phyloP scores from a whole-genome alignment of 768 basidiomycete genomes.

The Nidularia pulvinata region DNA sequence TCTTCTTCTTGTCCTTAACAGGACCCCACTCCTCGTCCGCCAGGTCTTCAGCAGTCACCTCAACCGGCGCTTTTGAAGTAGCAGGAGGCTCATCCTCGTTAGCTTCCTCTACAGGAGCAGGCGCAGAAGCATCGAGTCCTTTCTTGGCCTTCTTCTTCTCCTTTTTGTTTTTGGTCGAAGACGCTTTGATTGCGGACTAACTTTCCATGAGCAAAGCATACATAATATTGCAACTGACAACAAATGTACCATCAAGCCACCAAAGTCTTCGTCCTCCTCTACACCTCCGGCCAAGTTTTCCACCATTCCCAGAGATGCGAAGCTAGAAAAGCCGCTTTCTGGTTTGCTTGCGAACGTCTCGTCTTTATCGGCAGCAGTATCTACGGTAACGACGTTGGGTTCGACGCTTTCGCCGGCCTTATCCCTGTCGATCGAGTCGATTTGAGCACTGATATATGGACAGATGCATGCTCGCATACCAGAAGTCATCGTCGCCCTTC shows the following conservation, averaged over 20 bases:
- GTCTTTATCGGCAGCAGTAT: slow-evolving; percentile 42
- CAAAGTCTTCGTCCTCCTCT: slow-evolving; percentile 67
- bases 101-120: slow-evolving; percentile 21
- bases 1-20: slow-evolving; percentile 62
- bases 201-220: slow-evolving; percentile 3
- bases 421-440: slow-evolving; percentile 43
- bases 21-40: slow-evolving; percentile 76
- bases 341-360: slow-evolving; percentile 20
- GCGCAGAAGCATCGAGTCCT: slow-evolving; percentile 15
- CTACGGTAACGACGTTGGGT: slow-evolving; percentile 33
- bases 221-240: slow-evolving; percentile 2
- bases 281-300: slow-evolving; percentile 39
- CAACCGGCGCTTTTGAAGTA: slow-evolving; percentile 37
- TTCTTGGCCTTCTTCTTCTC: slow-evolving; percentile 51
- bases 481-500: slow-evolving; percentile 81
- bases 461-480: slow-evolving; percentile 40
- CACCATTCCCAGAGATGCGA: slow-evolving; percentile 43
- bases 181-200: slow-evolving; percentile 68
- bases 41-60: slow-evolving; percentile 69
- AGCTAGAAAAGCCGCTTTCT: slow-evolving; percentile 45
- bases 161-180: slow-evolving; percentile 47
- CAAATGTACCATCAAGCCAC: slow-evolving; percentile 68
- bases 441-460: slow-evolving; percentile 6
- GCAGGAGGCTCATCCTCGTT: slow-evolving; percentile 22
- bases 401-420: slow-evolving; percentile 58